Conservation (phyloP, 495 filamentous ascomycete genomes). For the Aspergillus asperescens region DNA sequence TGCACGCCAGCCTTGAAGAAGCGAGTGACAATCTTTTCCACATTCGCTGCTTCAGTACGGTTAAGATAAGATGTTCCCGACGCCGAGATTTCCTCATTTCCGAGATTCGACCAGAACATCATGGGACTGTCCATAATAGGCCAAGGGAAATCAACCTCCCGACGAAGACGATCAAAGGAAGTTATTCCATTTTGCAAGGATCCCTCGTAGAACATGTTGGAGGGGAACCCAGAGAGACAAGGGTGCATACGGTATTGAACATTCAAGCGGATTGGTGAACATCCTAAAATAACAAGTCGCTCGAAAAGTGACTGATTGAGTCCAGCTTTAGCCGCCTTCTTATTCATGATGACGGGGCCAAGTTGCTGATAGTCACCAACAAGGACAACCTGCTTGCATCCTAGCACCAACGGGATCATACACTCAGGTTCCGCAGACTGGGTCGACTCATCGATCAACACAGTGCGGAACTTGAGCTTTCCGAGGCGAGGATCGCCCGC, state of each 20-base stretch:
- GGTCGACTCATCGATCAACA: slow-evolving; percentile 96
- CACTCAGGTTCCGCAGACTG: slow-evolving; percentile 99
- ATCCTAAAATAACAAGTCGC: slow-evolving; percentile 88
- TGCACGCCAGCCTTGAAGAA: slow-evolving; percentile 99
- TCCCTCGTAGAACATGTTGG: slow-evolving; percentile 99
- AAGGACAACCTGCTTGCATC: slow-evolving; percentile 96
- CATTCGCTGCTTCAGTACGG: slow-evolving; percentile 92
- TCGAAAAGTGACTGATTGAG: slow-evolving; percentile 97
- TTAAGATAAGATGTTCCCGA: slow-evolving; percentile 98
- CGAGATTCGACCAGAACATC: slow-evolving; percentile 99
- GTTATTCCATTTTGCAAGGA: slow-evolving; percentile 97
- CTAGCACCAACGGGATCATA: slow-evolving; percentile 96
- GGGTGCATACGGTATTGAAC: slow-evolving; percentile 99
- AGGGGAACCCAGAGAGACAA: slow-evolving; percentile 95
- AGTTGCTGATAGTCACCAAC: slow-evolving; percentile 99
- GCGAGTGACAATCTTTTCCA: slow-evolving; percentile 95
- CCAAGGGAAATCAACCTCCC: slow-evolving; percentile 98
- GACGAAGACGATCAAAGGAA: slow-evolving; percentile 76
- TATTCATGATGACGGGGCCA: slow-evolving; percentile 99
- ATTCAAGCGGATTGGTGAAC: slow-evolving; percentile 87
- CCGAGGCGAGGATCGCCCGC: slow-evolving; percentile 92
- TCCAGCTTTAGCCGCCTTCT: slow-evolving; percentile 97
- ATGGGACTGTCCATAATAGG: slow-evolving; percentile 90
- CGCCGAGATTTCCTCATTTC: slow-evolving; percentile 96
- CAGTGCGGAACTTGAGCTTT: slow-evolving; percentile 96